A percentile compares a stretch with the other conserved stretches of the same genome.
These are phyloP conservation scores for Pseudohalonectria lignicola DNA, from an alignment of 2,329 filamentous ascomycete species.

Conservation along the genomic window DNA sequence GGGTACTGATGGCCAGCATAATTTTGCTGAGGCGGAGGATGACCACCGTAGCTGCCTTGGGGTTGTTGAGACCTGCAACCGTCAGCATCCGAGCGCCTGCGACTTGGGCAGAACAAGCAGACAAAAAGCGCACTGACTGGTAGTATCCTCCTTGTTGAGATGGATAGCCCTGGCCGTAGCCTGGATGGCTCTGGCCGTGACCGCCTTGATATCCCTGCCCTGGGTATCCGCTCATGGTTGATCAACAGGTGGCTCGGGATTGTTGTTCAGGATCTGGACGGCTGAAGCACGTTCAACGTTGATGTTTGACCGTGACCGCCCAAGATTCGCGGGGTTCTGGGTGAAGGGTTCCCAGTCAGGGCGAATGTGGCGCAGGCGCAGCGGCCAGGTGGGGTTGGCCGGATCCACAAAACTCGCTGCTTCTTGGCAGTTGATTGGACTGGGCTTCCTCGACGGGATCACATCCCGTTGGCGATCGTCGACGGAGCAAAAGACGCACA, in stretches of 20 bases:
- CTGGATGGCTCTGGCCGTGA: constrained; percentile 2
- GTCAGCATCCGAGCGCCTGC: neutral
- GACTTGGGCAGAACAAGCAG: neutral
- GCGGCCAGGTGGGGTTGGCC: too few species aligned
- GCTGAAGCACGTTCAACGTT: too few species aligned
- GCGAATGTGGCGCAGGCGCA: too few species aligned
- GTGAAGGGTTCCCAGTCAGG: too few species aligned
- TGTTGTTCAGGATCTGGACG: too few species aligned
- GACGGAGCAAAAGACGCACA: too few species aligned
- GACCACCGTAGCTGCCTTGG: neutral
- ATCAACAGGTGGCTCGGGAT: neutral
- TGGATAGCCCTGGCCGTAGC: constrained; percentile 3
- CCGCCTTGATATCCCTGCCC: neutral
- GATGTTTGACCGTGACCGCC: too few species aligned
- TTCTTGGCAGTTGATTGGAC: neutral
- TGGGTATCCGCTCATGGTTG: neutral
- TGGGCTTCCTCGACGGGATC: too few species aligned
- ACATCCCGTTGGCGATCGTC: too few species aligned
- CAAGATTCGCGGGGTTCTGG: too few species aligned
- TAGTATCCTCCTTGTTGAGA: neutral
- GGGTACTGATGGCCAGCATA: neutral
- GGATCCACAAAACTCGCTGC: too few species aligned
- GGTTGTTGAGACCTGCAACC: neutral
- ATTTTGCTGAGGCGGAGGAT: neutral
- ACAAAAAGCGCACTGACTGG: neutral